A percentile compares a stretch with the other conserved stretches of the same genome.
Evolutionary conservation across 306 rosid genomes (phyloP).

Genomic region (Quercus mongolica): DNA sequence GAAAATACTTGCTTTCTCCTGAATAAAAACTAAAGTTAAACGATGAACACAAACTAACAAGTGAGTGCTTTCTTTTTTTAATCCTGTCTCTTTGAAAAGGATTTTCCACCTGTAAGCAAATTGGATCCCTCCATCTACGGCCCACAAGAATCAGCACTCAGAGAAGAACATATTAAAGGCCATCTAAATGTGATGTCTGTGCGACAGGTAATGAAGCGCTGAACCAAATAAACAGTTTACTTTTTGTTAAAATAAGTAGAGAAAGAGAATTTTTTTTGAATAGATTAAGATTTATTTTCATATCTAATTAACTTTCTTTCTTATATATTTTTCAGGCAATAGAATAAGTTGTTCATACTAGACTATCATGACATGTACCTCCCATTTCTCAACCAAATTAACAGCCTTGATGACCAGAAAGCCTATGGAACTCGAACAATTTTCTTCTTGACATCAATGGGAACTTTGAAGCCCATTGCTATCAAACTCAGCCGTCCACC

Average conservation of each 20-base stretch:
- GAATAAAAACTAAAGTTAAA: not conserved
- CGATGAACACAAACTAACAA: not conserved
- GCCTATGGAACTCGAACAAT: slow-evolving; percentile 44
- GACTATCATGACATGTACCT: slow-evolving; percentile 40
- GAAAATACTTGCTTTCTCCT: not conserved
- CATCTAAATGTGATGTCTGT: slow-evolving; percentile 42
- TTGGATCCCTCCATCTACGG: slow-evolving; percentile 46
- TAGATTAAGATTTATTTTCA: not conserved
- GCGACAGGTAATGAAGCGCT: slow-evolving; percentile 26
- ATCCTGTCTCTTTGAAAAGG: slow-evolving; percentile 11
- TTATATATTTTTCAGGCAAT: slow-evolving; percentile 25
- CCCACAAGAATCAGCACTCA: slow-evolving; percentile 41
- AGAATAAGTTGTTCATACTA: slow-evolving; percentile 31
- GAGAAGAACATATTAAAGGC: slow-evolving; percentile 43
- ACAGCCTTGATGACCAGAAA: slow-evolving; percentile 34
- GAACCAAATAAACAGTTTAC: too few species aligned
- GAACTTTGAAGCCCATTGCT: slow-evolving; percentile 42
- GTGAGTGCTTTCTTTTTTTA: not conserved
- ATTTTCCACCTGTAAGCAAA: slow-evolving; percentile 51
- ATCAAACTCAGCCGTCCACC: slow-evolving; percentile 39
- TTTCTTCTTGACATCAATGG: slow-evolving; percentile 37
- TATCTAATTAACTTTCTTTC: not conserved
- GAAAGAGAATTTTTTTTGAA: not conserved
- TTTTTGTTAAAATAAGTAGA: not conserved
- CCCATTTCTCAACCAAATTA: slow-evolving; percentile 36